Evolutionary conservation across 2,329 filamentous ascomycete genomes (phyloP).

Genomic region (Magnaporthiopsis rhizophila): DNA sequence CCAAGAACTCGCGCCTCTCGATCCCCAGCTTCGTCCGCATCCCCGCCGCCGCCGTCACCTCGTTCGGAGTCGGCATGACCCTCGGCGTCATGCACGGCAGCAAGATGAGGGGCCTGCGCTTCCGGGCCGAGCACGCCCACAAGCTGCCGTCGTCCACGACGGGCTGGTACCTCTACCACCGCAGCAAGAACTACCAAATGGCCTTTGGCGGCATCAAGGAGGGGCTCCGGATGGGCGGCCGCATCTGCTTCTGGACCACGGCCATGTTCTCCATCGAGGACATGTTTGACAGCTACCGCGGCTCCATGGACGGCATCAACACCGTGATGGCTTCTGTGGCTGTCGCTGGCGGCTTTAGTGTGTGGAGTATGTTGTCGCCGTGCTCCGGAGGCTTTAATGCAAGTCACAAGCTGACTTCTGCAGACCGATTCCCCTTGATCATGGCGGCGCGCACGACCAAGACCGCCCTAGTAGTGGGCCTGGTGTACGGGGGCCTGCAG

Average conservation of each 20-base stretch:
- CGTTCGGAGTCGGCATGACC: slow-evolving; percentile 59
- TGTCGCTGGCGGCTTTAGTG: slow-evolving; percentile 78
- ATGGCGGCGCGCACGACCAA: slow-evolving; percentile 72
- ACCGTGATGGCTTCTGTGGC: slow-evolving; percentile 77
- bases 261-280: slow-evolving; percentile 79
- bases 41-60: slow-evolving; percentile 52
- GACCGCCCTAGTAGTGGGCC: slow-evolving; percentile 68
- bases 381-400: background rate
- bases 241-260: slow-evolving; percentile 63
- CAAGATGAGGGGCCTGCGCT: slow-evolving; percentile 68
- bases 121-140: slow-evolving; percentile 94
- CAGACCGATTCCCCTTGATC: slow-evolving; percentile 72
- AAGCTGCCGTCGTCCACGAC: slow-evolving; percentile 73
- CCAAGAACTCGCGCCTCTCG: slow-evolving; percentile 43
- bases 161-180: slow-evolving; percentile 98
- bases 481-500: slow-evolving; percentile 74
- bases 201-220: slow-evolving; percentile 71
- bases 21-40: slow-evolving; percentile 59
- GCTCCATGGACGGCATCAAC: slow-evolving; percentile 66
- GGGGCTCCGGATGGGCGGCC: slow-evolving; percentile 65
- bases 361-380: slow-evolving; percentile 58
- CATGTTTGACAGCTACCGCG: slow-evolving; percentile 67
- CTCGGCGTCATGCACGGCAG: slow-evolving; percentile 68
- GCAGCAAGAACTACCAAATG: slow-evolving; percentile 89
- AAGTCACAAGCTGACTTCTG: background rate